A percentile compares a stretch with the other conserved stretches of the same genome.
phyloP scores from a whole-genome alignment of 352 stramenopile species.

The Phytophthora crassamura region DNA sequence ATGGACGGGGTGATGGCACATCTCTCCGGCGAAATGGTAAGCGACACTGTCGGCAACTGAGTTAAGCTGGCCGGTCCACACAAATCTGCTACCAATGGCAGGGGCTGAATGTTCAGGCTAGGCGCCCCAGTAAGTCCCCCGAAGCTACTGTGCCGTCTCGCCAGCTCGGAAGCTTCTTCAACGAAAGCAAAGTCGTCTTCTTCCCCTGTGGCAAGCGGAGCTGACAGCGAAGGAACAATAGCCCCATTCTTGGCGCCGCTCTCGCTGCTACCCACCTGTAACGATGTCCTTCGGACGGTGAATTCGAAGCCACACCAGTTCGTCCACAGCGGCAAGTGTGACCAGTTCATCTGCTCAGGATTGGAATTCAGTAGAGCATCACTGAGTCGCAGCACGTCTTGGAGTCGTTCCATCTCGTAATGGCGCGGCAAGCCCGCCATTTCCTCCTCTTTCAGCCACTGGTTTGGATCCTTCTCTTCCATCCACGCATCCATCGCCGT shows the following conservation, averaged over 20 bases:
- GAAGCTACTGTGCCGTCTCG: conserved; percentile 70
- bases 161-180: conserved; percentile 69
- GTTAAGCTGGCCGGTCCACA: conserved; percentile 57
- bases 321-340: conserved; percentile 65
- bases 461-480: conserved; percentile 81
- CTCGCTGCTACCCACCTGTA: conserved; percentile 15
- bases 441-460: conserved; percentile 80
- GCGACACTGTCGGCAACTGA: conserved; percentile 59
- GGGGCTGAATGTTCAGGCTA: conserved; percentile 46
- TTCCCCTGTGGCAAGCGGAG: conserved; percentile 39
- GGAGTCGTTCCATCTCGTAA: conserved; percentile 73
- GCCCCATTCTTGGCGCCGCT: conserved; percentile 3
- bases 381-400: conserved; percentile 75
- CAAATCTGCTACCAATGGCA: conserved; percentile 56
- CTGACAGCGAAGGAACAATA: conserved; percentile 8
- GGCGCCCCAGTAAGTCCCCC: conserved; percentile 51
- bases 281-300: conserved; percentile 37
- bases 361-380: conserved; percentile 59
- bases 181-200: conserved; percentile 87
- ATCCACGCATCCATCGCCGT: conserved; percentile 90
- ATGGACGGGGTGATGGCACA: conserved; percentile 72
- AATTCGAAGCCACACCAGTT: conserved; percentile 78
- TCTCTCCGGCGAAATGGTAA: conserved; percentile 44
- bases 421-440: conserved; percentile 72
- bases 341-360: conserved; percentile 51